A percentile compares a stretch with the other conserved stretches of the same genome.
phyloP scores from a whole-genome alignment of 1,284 basidiomycete genomes.

The Leccinum ponderosum region DNA sequence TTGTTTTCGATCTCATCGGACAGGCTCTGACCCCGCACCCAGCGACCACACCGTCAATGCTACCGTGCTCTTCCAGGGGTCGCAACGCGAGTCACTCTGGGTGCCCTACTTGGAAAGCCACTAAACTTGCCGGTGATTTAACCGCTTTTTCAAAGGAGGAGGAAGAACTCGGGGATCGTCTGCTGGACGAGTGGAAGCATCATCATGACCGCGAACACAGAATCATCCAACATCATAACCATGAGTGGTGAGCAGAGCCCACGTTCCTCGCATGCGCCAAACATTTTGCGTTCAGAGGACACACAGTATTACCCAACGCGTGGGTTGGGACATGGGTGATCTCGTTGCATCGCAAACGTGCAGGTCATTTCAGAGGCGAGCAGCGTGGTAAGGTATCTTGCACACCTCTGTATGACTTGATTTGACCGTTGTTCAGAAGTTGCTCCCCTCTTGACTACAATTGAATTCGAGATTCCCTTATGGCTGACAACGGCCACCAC shows the following conservation, averaged over 20 bases:
- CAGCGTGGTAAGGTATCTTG: constrained; percentile 30
- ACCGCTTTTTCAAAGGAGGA: not conserved
- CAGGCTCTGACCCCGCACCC: not conserved
- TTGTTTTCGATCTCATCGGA: not conserved
- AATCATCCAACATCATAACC: constrained; percentile 29
- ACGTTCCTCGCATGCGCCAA: not conserved
- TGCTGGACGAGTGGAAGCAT: constrained; percentile 37
- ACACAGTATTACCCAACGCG: constrained; percentile 30
- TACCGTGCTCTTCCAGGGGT: not conserved
- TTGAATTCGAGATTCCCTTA: constrained; percentile 36
- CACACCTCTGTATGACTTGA: not conserved
- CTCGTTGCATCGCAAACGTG: constrained; percentile 40
- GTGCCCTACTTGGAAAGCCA: constrained; percentile 21
- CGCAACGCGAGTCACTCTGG: constrained; percentile 10
- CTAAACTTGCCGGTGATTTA: not conserved
- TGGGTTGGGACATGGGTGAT: constrained; percentile 42
- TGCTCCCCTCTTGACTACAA: constrained; percentile 11
- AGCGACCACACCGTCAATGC: constrained; percentile 19
- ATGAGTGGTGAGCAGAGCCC: constrained; percentile 31
- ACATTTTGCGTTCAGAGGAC: constrained; percentile 32
- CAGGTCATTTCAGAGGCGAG: constrained; percentile 32
- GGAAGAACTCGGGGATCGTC: not conserved
- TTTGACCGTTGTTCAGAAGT: constrained; percentile 30
- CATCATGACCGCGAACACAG: constrained; percentile 18
- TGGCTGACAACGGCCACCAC: no score